Conservation (phyloP, 345 rosid species). For the Murraya koenigii region DNA sequence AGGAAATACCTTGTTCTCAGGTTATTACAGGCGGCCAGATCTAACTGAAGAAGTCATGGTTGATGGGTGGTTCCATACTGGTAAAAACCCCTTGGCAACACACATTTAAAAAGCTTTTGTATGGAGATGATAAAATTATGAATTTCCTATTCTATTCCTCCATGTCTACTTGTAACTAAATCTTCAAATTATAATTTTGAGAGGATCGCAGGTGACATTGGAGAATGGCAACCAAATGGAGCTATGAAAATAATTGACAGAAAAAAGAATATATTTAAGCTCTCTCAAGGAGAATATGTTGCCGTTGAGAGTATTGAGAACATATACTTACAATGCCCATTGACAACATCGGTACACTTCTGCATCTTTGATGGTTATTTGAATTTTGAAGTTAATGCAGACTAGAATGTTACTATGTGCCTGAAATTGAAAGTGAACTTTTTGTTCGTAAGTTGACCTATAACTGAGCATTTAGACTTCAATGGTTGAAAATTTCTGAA, state of each 20-base stretch:
- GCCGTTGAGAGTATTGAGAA: slow-evolving; percentile 87
- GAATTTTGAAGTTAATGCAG: neutral
- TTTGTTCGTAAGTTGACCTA: neutral
- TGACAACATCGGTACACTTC: slow-evolving; percentile 58
- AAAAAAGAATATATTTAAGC: slow-evolving; percentile 92
- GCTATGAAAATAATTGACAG: slow-evolving; percentile 89
- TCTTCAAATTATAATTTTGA: slow-evolving; percentile 10
- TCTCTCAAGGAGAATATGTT: slow-evolving; percentile 94
- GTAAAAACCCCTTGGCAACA: slow-evolving; percentile 24
- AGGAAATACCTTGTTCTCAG: slow-evolving; percentile 79
- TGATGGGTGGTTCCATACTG: slow-evolving; percentile 98
- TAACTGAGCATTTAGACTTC: neutral
- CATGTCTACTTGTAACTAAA: neutral
- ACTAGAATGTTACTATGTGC: neutral
- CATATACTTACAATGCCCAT: slow-evolving; percentile 68
- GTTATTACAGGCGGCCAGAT: slow-evolving; percentile 89
- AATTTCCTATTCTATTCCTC: neutral
- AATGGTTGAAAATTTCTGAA: neutral
- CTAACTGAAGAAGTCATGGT: slow-evolving; percentile 73
- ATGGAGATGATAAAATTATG: neutral
- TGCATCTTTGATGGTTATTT: neutral
- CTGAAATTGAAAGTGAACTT: neutral
- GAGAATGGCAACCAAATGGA: slow-evolving; percentile 88
- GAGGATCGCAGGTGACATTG: slow-evolving; percentile 69
- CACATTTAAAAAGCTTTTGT: neutral